Conservation (phyloP, 768 basidiomycete genomes). For the Boletellus ananas region DNA sequence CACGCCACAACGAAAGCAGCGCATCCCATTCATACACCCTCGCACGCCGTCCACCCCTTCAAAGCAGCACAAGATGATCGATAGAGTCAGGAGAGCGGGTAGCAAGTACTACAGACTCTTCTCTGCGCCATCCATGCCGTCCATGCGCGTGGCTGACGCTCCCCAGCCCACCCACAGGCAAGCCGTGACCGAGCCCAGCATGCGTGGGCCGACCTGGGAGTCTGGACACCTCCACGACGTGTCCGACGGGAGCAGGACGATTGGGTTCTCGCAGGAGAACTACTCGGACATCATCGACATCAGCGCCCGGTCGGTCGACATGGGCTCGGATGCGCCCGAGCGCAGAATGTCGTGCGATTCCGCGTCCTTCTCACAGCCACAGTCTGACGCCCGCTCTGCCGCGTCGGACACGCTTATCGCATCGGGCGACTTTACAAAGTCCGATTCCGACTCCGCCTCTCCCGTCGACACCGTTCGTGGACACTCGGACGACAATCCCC, state of each 20-base stretch:
- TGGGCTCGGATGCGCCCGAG: neutral
- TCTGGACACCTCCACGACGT: neutral
- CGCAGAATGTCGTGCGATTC: neutral
- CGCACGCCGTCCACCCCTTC: constrained; percentile 10
- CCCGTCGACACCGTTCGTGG: neutral
- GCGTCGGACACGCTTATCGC: constrained; percentile 18
- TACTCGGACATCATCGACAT: constrained; percentile 25
- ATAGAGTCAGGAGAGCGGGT: constrained; percentile 2
- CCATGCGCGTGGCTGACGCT: neutral
- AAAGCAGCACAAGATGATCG: constrained; percentile 6
- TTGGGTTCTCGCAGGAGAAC: neutral
- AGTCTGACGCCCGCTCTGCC: constrained; percentile 11
- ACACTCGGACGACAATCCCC: constrained; percentile 10
- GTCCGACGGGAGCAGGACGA: neutral
- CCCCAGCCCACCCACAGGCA: neutral
- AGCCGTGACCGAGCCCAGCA: neutral
- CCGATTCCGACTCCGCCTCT: constrained; percentile 14
- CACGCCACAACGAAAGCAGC: constrained; percentile 6
- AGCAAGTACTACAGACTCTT: constrained; percentile 17
- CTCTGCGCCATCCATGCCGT: constrained; percentile 12
- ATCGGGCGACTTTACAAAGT: neutral
- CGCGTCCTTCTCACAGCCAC: neutral
- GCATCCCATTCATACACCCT: constrained; percentile 11
- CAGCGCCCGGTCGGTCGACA: constrained; percentile 2
- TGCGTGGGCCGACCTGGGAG: neutral